Conservation (phyloP, 2,329 filamentous ascomycete genomes). For the Penicillium frequentans region DNA sequence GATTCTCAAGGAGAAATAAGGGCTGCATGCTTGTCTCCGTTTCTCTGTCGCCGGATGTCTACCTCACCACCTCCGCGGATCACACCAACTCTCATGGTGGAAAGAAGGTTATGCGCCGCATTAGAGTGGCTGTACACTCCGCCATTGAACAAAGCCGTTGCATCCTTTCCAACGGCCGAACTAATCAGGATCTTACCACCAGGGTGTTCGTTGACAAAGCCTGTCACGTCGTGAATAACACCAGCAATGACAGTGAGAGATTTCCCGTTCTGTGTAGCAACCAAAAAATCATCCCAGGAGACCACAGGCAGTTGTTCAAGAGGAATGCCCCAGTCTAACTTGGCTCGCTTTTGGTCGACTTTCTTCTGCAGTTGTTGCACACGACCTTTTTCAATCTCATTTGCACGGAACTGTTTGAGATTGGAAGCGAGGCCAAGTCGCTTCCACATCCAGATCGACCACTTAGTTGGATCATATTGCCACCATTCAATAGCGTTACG, state of each 20-base stretch:
- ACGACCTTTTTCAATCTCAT: slow-evolving; percentile 90
- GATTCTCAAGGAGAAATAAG: too few species aligned
- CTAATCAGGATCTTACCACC: slow-evolving; percentile 85
- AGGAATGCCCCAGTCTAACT: slow-evolving; percentile 81
- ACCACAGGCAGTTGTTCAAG: slow-evolving; percentile 83
- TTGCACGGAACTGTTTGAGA: slow-evolving; percentile 75
- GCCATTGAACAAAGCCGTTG: slow-evolving; percentile 87
- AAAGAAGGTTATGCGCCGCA: slow-evolving; percentile 83
- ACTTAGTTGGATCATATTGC: slow-evolving; percentile 8
- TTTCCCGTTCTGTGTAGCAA: slow-evolving; percentile 74
- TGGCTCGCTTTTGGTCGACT: slow-evolving; percentile 79
- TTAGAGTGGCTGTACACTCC: slow-evolving; percentile 89
- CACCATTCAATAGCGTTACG: slow-evolving; percentile 11
- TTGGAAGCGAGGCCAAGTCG: slow-evolving; percentile 4
- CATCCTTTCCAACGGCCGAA: slow-evolving; percentile 81
- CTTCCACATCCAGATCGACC: slow-evolving; percentile 8
- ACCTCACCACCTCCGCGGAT: slow-evolving; percentile 85
- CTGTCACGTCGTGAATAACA: slow-evolving; percentile 79
- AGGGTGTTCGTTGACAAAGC: slow-evolving; percentile 85
- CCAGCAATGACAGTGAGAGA: slow-evolving; percentile 76
- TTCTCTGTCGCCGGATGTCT: slow-evolving; percentile 67
- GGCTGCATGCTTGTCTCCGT: background rate
- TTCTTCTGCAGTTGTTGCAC: slow-evolving; percentile 91
- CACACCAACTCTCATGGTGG: slow-evolving; percentile 84
- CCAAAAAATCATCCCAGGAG: slow-evolving; percentile 82